A percentile compares a stretch with the other conserved stretches of the same genome.
phyloP scores from a whole-genome alignment of 176 grass and related monocot genomes.

The Tuctoria greenei region DNA sequence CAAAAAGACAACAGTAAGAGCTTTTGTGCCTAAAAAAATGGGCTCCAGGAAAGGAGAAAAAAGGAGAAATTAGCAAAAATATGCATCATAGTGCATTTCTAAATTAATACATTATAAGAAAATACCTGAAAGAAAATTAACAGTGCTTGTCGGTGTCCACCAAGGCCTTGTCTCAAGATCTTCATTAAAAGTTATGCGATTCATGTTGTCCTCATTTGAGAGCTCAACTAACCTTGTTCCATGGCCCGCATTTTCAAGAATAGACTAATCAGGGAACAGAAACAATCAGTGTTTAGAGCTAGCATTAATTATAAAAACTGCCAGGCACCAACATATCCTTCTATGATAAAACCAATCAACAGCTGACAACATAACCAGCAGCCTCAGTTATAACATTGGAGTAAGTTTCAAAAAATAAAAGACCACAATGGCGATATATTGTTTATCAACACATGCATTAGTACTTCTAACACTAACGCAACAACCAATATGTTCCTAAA shows the following conservation, averaged over 20 bases:
- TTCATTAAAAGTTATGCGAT: conserved; percentile 76
- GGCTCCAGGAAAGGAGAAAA: not conserved
- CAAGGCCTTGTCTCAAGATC: conserved; percentile 82
- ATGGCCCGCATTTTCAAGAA: conserved; percentile 62
- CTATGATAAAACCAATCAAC: conserved; percentile 4
- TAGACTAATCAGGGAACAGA: conserved; percentile 38
- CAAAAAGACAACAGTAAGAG: conserved; percentile 8
- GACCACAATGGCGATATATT: no score
- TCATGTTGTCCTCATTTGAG: conserved; percentile 67
- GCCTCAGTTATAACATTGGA: not conserved
- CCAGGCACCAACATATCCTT: not conserved
- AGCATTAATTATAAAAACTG: not conserved
- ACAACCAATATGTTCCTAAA: not conserved
- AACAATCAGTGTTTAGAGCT: conserved; percentile 17
- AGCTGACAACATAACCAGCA: not conserved
- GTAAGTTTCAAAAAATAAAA: conserved; percentile 2
- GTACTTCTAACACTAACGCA: conserved; percentile 23
- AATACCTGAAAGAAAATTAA: conserved; percentile 87
- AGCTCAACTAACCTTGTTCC: conserved; percentile 72
- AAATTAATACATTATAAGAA: conserved; percentile 16
- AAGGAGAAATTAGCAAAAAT: conserved; percentile 20
- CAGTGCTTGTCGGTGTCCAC: conserved; percentile 74
- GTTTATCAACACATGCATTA: not conserved
- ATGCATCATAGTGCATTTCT: conserved; percentile 17
- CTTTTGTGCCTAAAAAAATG: not conserved